These are phyloP conservation scores for Bolboschoenus planiculmis DNA, from an alignment of 176 grass and related monocot species.

Conservation along the genomic window DNA sequence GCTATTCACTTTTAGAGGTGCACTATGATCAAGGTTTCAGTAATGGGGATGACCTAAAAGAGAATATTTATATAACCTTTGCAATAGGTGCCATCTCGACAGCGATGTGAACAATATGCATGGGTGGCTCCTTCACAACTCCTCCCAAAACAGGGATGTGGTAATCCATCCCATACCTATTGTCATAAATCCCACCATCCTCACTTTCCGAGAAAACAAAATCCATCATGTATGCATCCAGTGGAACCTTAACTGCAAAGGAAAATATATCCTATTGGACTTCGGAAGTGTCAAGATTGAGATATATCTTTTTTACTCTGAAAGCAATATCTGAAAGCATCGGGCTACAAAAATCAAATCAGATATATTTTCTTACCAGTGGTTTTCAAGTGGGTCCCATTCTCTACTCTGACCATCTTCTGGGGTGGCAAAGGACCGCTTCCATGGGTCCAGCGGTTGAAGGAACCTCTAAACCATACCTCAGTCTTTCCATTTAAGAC, in stretches of 20 bases:
- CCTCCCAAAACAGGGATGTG: constrained; percentile 74
- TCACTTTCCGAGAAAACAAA: constrained; percentile 96
- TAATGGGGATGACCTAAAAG: background rate
- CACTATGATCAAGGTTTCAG: background rate
- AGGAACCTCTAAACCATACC: constrained; percentile 85
- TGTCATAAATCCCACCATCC: constrained; percentile 89
- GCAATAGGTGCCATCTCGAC: constrained; percentile 99
- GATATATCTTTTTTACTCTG: background rate
- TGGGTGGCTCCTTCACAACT: constrained; percentile 63
- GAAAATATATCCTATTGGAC: background rate
- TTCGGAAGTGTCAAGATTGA: background rate
- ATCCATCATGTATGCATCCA: constrained; percentile 97
- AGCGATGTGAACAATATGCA: constrained; percentile 95
- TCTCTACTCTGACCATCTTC: constrained; percentile 62
- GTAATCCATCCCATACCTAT: constrained; percentile 78
- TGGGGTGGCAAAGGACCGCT: constrained; percentile 62
- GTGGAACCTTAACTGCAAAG: constrained; percentile 73
- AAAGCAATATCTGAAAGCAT: background rate
- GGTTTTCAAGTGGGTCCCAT: constrained; percentile 61
- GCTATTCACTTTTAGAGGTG: background rate
- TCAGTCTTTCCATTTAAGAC: constrained; percentile 76
- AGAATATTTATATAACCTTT: constrained; percentile 41
- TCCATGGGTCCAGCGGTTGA: constrained; percentile 84
- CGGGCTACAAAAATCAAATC: background rate
- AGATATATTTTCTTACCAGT: constrained; percentile 42